These are phyloP conservation scores for Durusdinium trenchii DNA, from an alignment of 73 alveolate genomes.

Conservation along the genomic window DNA sequence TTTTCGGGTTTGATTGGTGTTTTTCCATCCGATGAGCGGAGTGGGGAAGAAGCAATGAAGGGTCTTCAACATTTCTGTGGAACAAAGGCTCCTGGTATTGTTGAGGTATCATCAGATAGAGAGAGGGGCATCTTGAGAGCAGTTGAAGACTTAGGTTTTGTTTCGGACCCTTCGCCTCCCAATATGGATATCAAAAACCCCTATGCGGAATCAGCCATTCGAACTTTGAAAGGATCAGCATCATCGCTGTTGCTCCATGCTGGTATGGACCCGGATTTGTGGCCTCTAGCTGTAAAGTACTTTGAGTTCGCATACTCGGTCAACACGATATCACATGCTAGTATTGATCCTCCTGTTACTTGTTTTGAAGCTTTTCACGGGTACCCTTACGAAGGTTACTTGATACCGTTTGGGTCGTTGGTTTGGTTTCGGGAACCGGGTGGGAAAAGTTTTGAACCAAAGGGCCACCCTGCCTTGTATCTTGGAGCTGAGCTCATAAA, in stretches of 20 bases:
- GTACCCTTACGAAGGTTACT: constrained; percentile 23
- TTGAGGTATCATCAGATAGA: background rate
- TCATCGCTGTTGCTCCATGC: background rate
- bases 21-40: background rate
- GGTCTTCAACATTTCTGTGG: background rate
- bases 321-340: background rate
- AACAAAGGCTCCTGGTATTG: background rate
- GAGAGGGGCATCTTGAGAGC: background rate
- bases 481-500: background rate
- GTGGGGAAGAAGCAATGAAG: background rate
- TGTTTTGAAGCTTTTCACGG: background rate
- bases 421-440: background rate
- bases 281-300: background rate
- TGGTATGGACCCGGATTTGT: background rate
- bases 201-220: no score
- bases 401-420: no score
- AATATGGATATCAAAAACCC: background rate
- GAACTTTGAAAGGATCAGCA: no score
- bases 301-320: background rate
- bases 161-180: background rate
- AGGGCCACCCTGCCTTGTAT: background rate
- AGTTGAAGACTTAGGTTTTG: background rate
- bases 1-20: background rate
- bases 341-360: background rate
- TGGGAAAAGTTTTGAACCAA: background rate